Conservation (phyloP, 148 eudicot genomes). For the Beta vulgaris region DNA sequence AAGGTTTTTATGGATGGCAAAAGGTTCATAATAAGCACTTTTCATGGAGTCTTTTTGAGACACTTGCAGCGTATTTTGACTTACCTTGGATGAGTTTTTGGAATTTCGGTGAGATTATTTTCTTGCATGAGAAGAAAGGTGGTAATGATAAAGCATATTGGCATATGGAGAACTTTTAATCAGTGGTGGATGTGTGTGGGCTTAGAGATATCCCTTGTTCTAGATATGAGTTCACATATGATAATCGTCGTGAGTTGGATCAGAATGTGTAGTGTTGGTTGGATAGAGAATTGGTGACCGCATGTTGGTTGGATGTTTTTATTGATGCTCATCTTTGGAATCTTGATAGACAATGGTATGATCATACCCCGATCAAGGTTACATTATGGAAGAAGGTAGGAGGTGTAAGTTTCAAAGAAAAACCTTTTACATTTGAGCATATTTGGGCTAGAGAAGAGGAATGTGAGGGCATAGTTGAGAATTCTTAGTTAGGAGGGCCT, state of each 20-base stretch:
- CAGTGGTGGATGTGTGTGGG: neutral
- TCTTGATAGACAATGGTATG: neutral
- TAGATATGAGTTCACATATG: neutral
- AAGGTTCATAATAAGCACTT: too few relatives aligned
- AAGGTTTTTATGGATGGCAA: neutral
- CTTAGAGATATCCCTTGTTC: neutral
- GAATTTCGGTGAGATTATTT: too few relatives aligned
- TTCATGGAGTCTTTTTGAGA: neutral
- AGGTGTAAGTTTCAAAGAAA: too few relatives aligned
- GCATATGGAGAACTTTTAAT: neutral
- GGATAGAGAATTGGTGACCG: neutral
- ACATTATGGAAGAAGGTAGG: too few relatives aligned
- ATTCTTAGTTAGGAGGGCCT: too few relatives aligned
- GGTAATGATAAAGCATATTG: neutral
- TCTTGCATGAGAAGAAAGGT: neutral
- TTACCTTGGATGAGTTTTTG: neutral
- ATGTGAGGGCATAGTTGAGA: too few relatives aligned
- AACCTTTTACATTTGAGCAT: too few relatives aligned
- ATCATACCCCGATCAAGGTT: neutral
- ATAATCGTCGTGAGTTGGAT: neutral
- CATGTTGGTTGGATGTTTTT: neutral
- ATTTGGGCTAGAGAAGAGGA: too few relatives aligned
- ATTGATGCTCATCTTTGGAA: neutral
- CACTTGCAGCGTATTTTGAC: neutral
- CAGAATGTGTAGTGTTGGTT: neutral